Percentiles rank a stretch among this genome's conserved stretches.
phyloP scores from a whole-genome alignment of 2,329 filamentous ascomycete genomes.

The Daldinia eschscholtzii region DNA sequence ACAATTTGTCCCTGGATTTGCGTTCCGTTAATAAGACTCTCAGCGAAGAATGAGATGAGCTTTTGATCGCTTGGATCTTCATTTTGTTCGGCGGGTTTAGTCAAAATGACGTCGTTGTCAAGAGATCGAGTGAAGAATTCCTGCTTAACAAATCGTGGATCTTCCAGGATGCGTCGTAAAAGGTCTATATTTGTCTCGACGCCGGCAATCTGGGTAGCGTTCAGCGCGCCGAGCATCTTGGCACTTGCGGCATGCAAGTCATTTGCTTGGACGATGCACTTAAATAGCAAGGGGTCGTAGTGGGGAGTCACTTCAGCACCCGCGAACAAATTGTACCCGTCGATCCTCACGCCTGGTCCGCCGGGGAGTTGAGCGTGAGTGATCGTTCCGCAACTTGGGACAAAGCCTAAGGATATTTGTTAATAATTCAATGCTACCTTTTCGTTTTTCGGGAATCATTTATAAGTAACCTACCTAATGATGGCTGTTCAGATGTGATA shows the following conservation, averaged over 20 bases:
- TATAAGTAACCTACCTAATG: neutral
- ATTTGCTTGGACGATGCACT: slow-evolving; percentile 5
- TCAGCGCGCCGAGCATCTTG: neutral
- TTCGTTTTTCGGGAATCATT: neutral
- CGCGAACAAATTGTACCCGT: slow-evolving; percentile 5
- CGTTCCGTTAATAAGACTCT: slow-evolving; percentile 2
- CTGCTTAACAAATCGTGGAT: slow-evolving; percentile 11
- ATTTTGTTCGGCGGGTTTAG: neutral
- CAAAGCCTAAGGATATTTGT: neutral
- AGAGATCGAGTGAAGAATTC: slow-evolving; percentile 2
- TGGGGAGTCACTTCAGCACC: slow-evolving; percentile 1
- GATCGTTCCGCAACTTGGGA: neutral
- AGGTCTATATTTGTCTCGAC: slow-evolving; percentile 12
- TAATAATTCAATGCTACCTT: neutral
- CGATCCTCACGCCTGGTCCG: slow-evolving; percentile 5
- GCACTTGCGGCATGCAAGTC: slow-evolving; percentile 1
- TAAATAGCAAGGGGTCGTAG: slow-evolving; percentile 4
- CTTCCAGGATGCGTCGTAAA: neutral
- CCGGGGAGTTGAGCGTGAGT: slow-evolving; percentile 2
- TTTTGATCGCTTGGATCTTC: slow-evolving; percentile 6
- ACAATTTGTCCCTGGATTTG: slow-evolving; percentile 6
- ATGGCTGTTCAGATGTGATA: slow-evolving; percentile 1
- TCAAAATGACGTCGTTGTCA: slow-evolving; percentile 8
- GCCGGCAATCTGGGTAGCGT: slow-evolving; percentile 4
- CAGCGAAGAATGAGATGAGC: slow-evolving; percentile 1